These are phyloP conservation scores for Saitozyma sp. DNA, from an alignment of 768 basidiomycete genomes.

Conservation along the genomic window DNA sequence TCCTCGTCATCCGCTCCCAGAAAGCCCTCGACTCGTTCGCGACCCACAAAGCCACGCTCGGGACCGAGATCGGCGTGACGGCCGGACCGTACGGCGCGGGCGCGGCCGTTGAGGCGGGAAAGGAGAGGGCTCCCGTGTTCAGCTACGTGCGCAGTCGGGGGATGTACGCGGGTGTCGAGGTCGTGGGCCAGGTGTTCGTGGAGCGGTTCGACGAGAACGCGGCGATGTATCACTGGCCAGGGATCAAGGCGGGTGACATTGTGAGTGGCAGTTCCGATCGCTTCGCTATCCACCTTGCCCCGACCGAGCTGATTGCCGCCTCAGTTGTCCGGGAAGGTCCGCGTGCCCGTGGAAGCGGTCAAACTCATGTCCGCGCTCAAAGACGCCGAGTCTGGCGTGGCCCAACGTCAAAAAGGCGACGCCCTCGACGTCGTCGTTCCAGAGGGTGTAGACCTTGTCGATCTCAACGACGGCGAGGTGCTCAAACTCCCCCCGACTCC, in stretches of 20 bases:
- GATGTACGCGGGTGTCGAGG: slow-evolving; percentile 51
- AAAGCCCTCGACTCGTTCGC: slow-evolving; percentile 49
- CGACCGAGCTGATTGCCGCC: not conserved
- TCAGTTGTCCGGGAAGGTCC: slow-evolving; percentile 48
- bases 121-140: slow-evolving; percentile 49
- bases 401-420: slow-evolving; percentile 39
- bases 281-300: too few species aligned
- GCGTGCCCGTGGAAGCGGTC: slow-evolving; percentile 42
- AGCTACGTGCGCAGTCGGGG: slow-evolving; percentile 48
- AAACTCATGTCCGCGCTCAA: slow-evolving; percentile 32
- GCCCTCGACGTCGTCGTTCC: slow-evolving; percentile 32
- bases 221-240: slow-evolving; percentile 51
- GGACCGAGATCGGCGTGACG: slow-evolving; percentile 47
- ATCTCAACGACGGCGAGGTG: slow-evolving; percentile 36
- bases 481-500: slow-evolving; percentile 49
- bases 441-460: slow-evolving; percentile 18
- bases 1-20: slow-evolving; percentile 50
- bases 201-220: slow-evolving; percentile 50
- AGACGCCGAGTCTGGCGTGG: slow-evolving; percentile 46
- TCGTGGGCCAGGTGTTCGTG: slow-evolving; percentile 53
- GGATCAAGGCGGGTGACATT: slow-evolving; percentile 50
- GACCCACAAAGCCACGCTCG: slow-evolving; percentile 50
- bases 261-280: slow-evolving; percentile 25
- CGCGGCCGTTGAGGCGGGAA: slow-evolving; percentile 48
- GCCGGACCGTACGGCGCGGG: slow-evolving; percentile 53